Evolutionary conservation across 192 early-diverging fungal genomes (phyloP).

Genomic region (Rhizophlyctis rosea): DNA sequence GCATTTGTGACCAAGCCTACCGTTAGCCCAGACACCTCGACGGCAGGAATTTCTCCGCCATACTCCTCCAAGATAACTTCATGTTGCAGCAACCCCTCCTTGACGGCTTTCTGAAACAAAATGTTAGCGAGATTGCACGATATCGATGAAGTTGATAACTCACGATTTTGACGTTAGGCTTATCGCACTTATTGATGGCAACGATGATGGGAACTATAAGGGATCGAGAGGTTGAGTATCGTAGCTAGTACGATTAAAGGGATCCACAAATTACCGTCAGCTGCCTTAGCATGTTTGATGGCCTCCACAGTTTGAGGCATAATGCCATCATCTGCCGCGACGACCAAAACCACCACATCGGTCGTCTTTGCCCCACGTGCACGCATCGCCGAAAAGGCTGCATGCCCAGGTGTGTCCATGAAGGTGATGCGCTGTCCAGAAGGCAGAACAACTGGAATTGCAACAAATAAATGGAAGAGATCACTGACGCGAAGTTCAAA

Average conservation of each 20-base stretch:
- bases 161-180: constrained; percentile 57
- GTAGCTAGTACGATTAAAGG: background rate
- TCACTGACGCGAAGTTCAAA: background rate
- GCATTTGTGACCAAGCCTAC: constrained; percentile 15
- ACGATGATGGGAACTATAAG: constrained; percentile 79
- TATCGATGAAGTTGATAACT: too few relatives aligned
- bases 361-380: constrained; percentile 89
- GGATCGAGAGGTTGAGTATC: background rate
- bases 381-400: constrained; percentile 93
- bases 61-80: constrained; percentile 86
- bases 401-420: constrained; percentile 95
- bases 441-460: constrained; percentile 51
- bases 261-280: constrained; percentile 42
- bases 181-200: constrained; percentile 98
- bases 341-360: constrained; percentile 95
- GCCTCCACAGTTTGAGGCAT: constrained; percentile 98
- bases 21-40: constrained; percentile 87
- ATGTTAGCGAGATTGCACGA: too few relatives aligned
- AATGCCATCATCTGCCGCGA: constrained; percentile 95
- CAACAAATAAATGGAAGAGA: background rate
- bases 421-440: constrained; percentile 82
- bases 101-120: constrained; percentile 31
- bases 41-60: constrained; percentile 89
- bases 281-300: constrained; percentile 83
- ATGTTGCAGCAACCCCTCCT: constrained; percentile 69